Percentiles rank a stretch among this genome's conserved stretches.
These are phyloP conservation scores for Blastomyces gilchristii DNA, from an alignment of 2,329 filamentous ascomycete genomes.

Conservation along the genomic window DNA sequence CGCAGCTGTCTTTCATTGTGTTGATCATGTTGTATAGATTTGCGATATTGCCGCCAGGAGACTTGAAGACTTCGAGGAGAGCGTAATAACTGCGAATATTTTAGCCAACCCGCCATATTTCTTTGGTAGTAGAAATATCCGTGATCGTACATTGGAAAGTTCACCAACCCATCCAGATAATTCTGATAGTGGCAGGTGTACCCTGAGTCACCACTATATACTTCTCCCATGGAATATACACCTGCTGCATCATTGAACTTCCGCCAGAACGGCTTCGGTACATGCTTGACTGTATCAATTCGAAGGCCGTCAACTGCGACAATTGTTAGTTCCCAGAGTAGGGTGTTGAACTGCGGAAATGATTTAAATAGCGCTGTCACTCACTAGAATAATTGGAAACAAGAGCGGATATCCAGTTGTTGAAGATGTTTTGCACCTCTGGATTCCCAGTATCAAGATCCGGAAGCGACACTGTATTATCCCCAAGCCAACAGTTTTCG, in stretches of 20 bases:
- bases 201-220: slow-evolving; percentile 29
- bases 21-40: slow-evolving; percentile 21
- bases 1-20: slow-evolving; percentile 27
- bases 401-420: slow-evolving; percentile 50
- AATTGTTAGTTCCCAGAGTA: not conserved
- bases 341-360: not conserved
- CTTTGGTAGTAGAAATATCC: slow-evolving; percentile 14
- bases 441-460: slow-evolving; percentile 50
- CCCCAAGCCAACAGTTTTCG: slow-evolving; percentile 45
- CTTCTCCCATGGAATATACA: slow-evolving; percentile 42
- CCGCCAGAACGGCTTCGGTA: slow-evolving; percentile 35
- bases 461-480: slow-evolving; percentile 46
- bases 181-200: slow-evolving; percentile 37
- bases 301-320: slow-evolving; percentile 36
- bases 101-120: not conserved
- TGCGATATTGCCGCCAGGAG: slow-evolving; percentile 3
- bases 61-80: slow-evolving; percentile 11
- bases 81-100: not conserved
- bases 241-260: slow-evolving; percentile 30
- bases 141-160: slow-evolving; percentile 36
- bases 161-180: slow-evolving; percentile 37
- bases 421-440: slow-evolving; percentile 42
- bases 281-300: slow-evolving; percentile 41
- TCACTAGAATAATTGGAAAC: slow-evolving; percentile 54
- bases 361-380: not conserved